Base-by-base conservation (phyloP, 192 early-diverging fungal genomes). In the Coemansia reversa region DNA sequence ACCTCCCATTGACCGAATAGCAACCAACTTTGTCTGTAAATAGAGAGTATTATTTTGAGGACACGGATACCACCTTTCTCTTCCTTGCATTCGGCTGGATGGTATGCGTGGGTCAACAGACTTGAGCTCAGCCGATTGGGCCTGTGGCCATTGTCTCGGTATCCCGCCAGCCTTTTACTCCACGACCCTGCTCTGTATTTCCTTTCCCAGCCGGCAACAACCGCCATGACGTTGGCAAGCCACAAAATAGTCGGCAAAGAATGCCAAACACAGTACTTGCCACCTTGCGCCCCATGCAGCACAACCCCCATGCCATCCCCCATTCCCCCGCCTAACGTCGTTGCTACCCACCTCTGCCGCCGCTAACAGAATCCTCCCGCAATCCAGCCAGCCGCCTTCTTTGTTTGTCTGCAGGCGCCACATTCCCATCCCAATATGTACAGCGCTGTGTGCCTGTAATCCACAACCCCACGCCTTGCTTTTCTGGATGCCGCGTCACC, bases 221-320 rank as follows among this genome's bases (percentile, higher is more conserved):
- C 39, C 16, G 39, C 39, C 39, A 45, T 45, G 39, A 45, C 53
- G 25, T 27, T 55, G 53, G 30, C 53, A 3, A 55, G 53, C 27
- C 53, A 55, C 30, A 60, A 25, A 60, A 60, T 60, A 20, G 5
- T 45, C 20, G 32, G 60, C 60, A 2, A n/a, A 50, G 52, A 32
- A n/a, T 52, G 50, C 39, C 39, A 45, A 45, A 16, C 39, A 45
- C 60, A 62, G 60, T 42, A 52, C 52, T 52, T 52, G 60, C 60
- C 60, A 62, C 60, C 29, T 51, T 51, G 49, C 60, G 50, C 59
- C 59, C 50, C 59, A 60, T 20, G 39, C 39, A 45, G 39, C 39
- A 12, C 39, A 45, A 45, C 39, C 39, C 39, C 39, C 39, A 45
- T 45, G 39, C 39, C 39, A 45, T 45, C 12, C 12, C 39, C 16